Base-by-base conservation (phyloP, 2,329 filamentous ascomycete species). In the Xylariaceae sp. region DNA sequence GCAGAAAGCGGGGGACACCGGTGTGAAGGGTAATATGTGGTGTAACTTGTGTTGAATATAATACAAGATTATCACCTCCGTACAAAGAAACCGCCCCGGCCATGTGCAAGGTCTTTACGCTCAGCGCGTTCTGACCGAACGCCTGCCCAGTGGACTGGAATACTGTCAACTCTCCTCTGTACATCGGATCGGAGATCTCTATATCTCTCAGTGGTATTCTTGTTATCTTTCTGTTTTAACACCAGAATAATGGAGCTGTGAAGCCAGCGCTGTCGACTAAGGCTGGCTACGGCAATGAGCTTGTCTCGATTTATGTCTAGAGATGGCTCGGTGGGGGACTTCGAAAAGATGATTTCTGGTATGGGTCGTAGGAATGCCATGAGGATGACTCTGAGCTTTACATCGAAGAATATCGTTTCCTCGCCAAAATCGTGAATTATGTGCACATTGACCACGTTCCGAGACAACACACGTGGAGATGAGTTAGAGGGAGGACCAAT, bases 91-190 rank as follows among this genome's bases (percentile, higher is more conserved):
- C 79, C 79, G 0, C 79, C 79, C 18, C 68, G 74, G 2, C 78
- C 78, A 50, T 75, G 72, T 2, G 69, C 69, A 42, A 71, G 71
- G 57, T 87, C 82, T 57, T 73, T 73, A 62, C 75, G 63, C 28
- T 71, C 67, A 9, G 71, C 74, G 1, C 71, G 68, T 12, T 75
- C 70, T 9, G 76, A 81, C 47, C 85, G 73, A 41, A 88, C 73
- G 0, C 84, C 85, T 3, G 78, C 72, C 60, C 72, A 72, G 63
- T 87, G 82, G 42, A 85, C 60, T 2, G 84, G 84, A 3, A 87
- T 71, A 48, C 74, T 73, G 54, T 86, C 83, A 6, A 86, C 72
- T 38, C 75, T 71, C 53, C 73, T 76, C 66, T 85, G 80, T 2
- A 81, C 72, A 17, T 68, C 73, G 14, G 74, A 71, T 19, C 80